Evolutionary conservation across 2,329 filamentous ascomycete species (phyloP).

Genomic region (Colletotrichum eremochloae): DNA sequence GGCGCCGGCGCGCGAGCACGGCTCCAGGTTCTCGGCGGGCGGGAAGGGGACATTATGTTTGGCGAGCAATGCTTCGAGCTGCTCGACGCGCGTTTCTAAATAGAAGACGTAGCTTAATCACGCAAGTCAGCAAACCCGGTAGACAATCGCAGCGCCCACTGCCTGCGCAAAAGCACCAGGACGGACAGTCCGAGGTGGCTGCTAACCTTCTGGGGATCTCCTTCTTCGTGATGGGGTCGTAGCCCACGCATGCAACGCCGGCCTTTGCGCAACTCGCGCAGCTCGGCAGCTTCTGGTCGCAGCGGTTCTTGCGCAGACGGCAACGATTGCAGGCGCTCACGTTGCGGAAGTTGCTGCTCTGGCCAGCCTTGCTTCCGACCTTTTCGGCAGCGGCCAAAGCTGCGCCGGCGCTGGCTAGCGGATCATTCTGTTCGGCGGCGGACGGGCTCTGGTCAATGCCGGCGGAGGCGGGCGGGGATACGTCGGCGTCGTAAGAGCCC

Average conservation of each 20-base stretch:
- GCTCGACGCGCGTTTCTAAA: slow-evolving; percentile 86
- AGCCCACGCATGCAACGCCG: slow-evolving; percentile 91
- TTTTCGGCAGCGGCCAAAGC: slow-evolving; percentile 48
- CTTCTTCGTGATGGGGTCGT: slow-evolving; percentile 95
- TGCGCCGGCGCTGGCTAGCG: slow-evolving; percentile 45
- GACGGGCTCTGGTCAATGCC: slow-evolving; percentile 54
- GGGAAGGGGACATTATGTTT: slow-evolving; percentile 80
- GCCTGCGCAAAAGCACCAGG: background rate
- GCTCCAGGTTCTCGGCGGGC: slow-evolving; percentile 77
- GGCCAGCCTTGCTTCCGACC: slow-evolving; percentile 60
- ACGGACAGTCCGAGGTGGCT: background rate
- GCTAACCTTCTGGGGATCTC: slow-evolving; percentile 91
- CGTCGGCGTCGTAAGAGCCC: slow-evolving; percentile 62
- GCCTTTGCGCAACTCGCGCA: slow-evolving; percentile 95
- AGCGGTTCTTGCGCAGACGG: slow-evolving; percentile 91
- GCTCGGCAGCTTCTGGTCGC: slow-evolving; percentile 91
- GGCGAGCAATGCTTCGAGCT: slow-evolving; percentile 82
- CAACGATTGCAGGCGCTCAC: slow-evolving; percentile 97
- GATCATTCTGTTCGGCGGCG: slow-evolving; percentile 47
- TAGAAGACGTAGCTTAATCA: slow-evolving; percentile 87
- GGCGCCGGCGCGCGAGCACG: slow-evolving; percentile 64
- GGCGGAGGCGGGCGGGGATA: slow-evolving; percentile 53
- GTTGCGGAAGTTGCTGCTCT: slow-evolving; percentile 81
- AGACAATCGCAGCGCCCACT: background rate
- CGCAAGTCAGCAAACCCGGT: slow-evolving; percentile 16